Evolutionary conservation across 2,329 filamentous ascomycete species (phyloP).

Genomic region (Raffaelea albimanens): DNA sequence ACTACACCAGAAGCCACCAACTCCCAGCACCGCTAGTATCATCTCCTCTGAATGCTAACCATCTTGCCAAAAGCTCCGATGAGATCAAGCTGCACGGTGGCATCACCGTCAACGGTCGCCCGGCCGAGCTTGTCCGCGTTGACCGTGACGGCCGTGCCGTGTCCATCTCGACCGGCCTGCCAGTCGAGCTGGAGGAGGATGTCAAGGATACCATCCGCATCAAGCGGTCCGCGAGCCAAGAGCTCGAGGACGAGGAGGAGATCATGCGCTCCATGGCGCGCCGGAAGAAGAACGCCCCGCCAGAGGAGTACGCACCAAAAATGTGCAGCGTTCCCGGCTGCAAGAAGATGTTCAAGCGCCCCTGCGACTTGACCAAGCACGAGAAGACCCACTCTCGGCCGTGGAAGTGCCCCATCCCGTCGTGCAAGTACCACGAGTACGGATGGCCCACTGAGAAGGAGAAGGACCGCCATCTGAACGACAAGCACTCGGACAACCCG

Average conservation of each 20-base stretch:
- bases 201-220: constrained; percentile 40
- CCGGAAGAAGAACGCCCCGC: constrained; percentile 83
- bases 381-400: constrained; percentile 95
- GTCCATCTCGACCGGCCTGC: constrained; percentile 63
- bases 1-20: constrained; percentile 22
- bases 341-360: constrained; percentile 87
- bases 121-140: constrained; percentile 74
- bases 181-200: constrained; percentile 46
- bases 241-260: constrained; percentile 69
- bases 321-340: constrained; percentile 68
- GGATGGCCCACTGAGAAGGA: constrained; percentile 98
- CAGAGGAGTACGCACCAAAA: constrained; percentile 73
- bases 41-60: constrained; percentile 15
- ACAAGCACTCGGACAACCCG: constrained; percentile 80
- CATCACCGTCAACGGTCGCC: constrained; percentile 69
- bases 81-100: constrained; percentile 75
- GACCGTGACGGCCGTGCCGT: constrained; percentile 72
- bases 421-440: constrained; percentile 82
- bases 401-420: constrained; percentile 77
- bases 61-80: constrained; percentile 39
- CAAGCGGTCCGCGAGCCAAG: constrained; percentile 59
- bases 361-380: constrained; percentile 97
- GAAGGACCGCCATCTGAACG: constrained; percentile 89
- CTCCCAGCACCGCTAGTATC: not conserved
- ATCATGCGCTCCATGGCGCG: constrained; percentile 90